These are phyloP conservation scores for Fagus sylvatica DNA, from an alignment of 306 rosid species.

Conservation along the genomic window DNA sequence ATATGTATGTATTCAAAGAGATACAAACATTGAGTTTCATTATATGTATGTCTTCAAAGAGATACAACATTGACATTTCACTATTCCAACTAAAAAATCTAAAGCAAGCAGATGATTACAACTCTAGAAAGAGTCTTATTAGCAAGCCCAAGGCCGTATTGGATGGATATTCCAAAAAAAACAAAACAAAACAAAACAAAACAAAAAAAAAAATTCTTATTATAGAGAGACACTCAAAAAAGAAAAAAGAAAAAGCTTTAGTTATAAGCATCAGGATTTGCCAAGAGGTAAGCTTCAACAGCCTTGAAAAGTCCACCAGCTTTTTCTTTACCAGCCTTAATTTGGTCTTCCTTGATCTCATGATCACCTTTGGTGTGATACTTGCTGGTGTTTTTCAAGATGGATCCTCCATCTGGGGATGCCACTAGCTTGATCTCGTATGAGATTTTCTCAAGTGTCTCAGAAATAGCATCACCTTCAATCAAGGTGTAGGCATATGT, in stretches of 20 bases:
- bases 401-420: constrained; percentile 36
- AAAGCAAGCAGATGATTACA: too few species aligned
- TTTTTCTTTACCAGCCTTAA: constrained; percentile 29
- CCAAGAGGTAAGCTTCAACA: constrained; percentile 39
- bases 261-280: constrained; percentile 36
- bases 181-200: too few species aligned
- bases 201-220: too few species aligned
- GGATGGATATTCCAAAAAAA: too few species aligned
- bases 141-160: too few species aligned
- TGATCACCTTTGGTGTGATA: constrained; percentile 20
- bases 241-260: background rate
- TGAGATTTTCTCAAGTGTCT: constrained; percentile 29
- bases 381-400: background rate
- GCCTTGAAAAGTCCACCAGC: constrained; percentile 31
- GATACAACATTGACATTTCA: too few species aligned
- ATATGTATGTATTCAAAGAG: too few species aligned
- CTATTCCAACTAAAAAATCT: too few species aligned
- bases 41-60: too few species aligned
- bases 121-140: too few species aligned
- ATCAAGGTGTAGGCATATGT: constrained; percentile 23
- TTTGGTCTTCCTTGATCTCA: background rate
- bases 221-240: too few species aligned
- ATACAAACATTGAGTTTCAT: too few species aligned
- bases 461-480: constrained; percentile 25
- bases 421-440: constrained; percentile 28